These are phyloP conservation scores for Plantago major DNA, from an alignment of 257 asterid genomes.

Conservation along the genomic window DNA sequence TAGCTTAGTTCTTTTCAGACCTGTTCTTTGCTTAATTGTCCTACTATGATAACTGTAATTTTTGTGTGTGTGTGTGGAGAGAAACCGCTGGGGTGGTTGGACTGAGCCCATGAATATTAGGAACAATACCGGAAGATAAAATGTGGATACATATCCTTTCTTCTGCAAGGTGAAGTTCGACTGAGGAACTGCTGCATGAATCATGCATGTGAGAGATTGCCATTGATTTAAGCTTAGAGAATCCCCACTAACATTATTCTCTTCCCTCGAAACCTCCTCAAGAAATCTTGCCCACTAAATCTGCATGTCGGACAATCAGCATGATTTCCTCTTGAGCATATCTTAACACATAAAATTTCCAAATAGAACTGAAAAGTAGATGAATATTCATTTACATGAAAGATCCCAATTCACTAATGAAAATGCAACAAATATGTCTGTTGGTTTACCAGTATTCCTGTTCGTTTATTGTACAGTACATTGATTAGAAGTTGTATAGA, in stretches of 20 bases:
- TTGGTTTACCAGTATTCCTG: too few relatives aligned
- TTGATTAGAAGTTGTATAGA: too few relatives aligned
- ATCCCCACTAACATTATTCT: constrained; percentile 61
- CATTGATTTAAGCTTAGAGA: constrained; percentile 79
- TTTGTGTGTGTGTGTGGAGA: too few relatives aligned
- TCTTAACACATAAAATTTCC: too few relatives aligned
- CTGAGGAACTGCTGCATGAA: constrained; percentile 49
- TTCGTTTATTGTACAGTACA: too few relatives aligned
- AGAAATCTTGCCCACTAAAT: constrained; percentile 47
- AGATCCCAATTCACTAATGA: too few relatives aligned
- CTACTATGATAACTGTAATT: too few relatives aligned
- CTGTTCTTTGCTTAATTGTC: background rate
- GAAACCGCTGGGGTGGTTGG: too few relatives aligned
- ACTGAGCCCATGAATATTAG: background rate
- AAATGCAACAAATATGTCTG: too few relatives aligned
- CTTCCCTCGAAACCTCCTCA: constrained; percentile 58
- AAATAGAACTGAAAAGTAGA: too few relatives aligned
- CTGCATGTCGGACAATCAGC: constrained; percentile 21
- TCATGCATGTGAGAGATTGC: constrained; percentile 77
- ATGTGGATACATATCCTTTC: constrained; percentile 43
- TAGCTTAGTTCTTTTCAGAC: background rate
- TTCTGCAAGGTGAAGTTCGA: constrained; percentile 34
- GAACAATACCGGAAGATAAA: constrained; percentile 36
- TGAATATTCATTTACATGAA: too few relatives aligned
- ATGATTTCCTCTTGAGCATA: background rate